These are phyloP conservation scores for Eremochloa ophiuroides DNA, from an alignment of 176 grass and related monocot genomes.

Conservation along the genomic window DNA sequence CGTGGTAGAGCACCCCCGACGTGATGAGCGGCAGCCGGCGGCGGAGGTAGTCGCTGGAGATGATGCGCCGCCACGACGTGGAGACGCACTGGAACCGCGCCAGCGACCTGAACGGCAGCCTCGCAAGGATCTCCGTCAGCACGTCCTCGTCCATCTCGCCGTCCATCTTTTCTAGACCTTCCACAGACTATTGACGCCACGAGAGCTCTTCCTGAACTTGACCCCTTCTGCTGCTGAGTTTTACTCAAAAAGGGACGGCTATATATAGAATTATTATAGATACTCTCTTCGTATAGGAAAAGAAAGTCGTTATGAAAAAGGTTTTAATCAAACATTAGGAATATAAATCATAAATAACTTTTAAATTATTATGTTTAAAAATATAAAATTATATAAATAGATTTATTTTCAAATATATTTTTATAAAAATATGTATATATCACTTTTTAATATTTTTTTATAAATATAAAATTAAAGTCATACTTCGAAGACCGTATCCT, in stretches of 20 bases:
- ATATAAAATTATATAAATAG: too few relatives aligned
- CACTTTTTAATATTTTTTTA: too few relatives aligned
- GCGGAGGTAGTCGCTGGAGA: conserved; percentile 68
- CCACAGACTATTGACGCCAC: neutral
- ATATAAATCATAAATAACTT: too few relatives aligned
- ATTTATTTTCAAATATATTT: too few relatives aligned
- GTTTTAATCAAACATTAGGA: too few relatives aligned
- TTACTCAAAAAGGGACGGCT: neutral
- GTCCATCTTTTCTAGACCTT: neutral
- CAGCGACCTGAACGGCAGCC: conserved; percentile 66
- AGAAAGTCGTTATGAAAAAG: too few relatives aligned
- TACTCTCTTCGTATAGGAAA: too few relatives aligned
- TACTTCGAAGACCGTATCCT: too few relatives aligned
- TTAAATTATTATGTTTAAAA: too few relatives aligned
- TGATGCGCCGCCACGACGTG: conserved; percentile 53
- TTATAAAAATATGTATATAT: too few relatives aligned
- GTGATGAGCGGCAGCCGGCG: conserved; percentile 56
- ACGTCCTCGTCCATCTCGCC: conserved; percentile 48
- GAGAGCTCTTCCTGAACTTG: neutral
- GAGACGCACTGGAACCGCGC: conserved; percentile 77
- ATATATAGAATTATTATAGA: neutral
- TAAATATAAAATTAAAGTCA: too few relatives aligned
- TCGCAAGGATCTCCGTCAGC: conserved; percentile 58
- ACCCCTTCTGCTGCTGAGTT: neutral
- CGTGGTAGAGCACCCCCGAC: conserved; percentile 62